Percentiles rank a stretch among this genome's conserved stretches.
These are phyloP conservation scores for Megacollybia marginata DNA, from an alignment of 768 basidiomycete species.

Conservation along the genomic window DNA sequence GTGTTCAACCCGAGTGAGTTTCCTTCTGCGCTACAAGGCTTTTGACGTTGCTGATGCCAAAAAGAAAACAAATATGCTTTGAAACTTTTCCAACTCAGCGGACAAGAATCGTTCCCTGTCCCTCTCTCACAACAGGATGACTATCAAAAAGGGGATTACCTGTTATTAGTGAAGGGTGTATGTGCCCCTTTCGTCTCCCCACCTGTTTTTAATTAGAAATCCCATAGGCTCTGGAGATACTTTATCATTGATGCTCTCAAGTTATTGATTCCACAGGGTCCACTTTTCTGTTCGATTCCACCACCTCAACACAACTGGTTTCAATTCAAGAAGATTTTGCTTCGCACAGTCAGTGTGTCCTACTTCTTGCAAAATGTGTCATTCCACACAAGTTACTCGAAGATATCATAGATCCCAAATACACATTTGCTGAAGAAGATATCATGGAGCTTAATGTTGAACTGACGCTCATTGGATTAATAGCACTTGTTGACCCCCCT, in stretches of 20 bases:
- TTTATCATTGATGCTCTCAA: not conserved
- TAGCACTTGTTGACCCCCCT: conserved; percentile 57
- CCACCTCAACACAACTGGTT: not conserved
- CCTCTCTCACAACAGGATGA: not conserved
- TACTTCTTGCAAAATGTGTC: not conserved
- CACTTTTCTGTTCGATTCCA: not conserved
- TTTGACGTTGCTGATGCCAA: not conserved
- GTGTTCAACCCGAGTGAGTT: not conserved
- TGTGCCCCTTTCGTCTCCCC: not conserved
- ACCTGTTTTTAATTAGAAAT: not conserved
- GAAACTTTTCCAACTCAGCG: not conserved
- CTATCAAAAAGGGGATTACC: not conserved
- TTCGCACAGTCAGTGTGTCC: not conserved
- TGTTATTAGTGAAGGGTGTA: not conserved
- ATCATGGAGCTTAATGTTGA: not conserved
- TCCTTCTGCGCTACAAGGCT: no score
- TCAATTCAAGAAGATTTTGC: not conserved
- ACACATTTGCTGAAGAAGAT: not conserved
- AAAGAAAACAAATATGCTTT: not conserved
- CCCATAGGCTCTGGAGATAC: not conserved
- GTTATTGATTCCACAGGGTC: not conserved
- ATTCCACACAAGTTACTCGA: not conserved
- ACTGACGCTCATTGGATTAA: conserved; percentile 14
- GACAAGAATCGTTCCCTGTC: not conserved
- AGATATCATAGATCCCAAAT: not conserved